These are phyloP conservation scores for Orbilia brochopaga DNA, from an alignment of 2,329 filamentous ascomycete genomes.

Conservation along the genomic window DNA sequence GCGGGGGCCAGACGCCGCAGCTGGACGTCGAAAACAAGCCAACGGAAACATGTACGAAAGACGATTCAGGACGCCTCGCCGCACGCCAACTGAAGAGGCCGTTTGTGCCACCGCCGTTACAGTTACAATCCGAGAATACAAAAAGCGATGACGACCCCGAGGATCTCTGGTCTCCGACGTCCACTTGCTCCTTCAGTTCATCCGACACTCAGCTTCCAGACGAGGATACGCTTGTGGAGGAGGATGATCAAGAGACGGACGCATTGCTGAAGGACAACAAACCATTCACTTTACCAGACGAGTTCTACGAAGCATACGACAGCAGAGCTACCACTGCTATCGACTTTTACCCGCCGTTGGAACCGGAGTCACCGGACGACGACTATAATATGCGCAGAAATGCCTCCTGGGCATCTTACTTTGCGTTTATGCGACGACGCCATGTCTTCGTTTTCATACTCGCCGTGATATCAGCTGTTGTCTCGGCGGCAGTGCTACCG, in stretches of 20 bases:
- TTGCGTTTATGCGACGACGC: slow-evolving; percentile 48
- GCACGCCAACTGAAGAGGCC: background rate
- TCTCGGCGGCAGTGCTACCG: slow-evolving; percentile 57
- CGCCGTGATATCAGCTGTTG: slow-evolving; percentile 54
- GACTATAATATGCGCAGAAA: slow-evolving; percentile 35
- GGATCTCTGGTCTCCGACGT: slow-evolving; percentile 22
- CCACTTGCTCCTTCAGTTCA: slow-evolving; percentile 1
- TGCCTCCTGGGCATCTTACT: slow-evolving; percentile 51
- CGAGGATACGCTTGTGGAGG: slow-evolving; percentile 25
- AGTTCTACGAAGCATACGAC: background rate
- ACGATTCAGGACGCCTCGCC: background rate
- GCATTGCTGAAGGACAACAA: slow-evolving; percentile 13
- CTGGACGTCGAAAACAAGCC: background rate
- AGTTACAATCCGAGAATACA: background rate
- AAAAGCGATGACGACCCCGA: background rate
- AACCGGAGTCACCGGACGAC: background rate
- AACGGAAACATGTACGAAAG: background rate
- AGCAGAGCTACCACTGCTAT: background rate
- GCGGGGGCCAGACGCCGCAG: background rate
- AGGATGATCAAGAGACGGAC: slow-evolving; percentile 23
- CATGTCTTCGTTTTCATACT: slow-evolving; percentile 50
- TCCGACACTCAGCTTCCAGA: slow-evolving; percentile 6
- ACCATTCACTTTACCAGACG: slow-evolving; percentile 9
- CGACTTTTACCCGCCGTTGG: background rate
- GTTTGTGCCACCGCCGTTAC: background rate